Conservation (phyloP, 805 yeast genomes). For the Candida incommunis region DNA sequence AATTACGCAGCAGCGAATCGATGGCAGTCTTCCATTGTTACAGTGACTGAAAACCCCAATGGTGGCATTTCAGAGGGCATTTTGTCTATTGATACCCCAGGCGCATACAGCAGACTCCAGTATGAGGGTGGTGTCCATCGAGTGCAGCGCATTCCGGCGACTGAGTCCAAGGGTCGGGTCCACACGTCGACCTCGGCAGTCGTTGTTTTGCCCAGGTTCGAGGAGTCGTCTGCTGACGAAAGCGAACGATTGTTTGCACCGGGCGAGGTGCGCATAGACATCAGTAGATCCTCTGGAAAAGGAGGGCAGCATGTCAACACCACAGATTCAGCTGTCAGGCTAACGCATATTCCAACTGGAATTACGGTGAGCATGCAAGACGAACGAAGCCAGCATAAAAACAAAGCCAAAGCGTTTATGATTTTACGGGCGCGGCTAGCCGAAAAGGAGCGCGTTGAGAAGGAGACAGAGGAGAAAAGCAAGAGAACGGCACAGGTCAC, state of each 20-base stretch:
- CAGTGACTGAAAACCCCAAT: constrained; percentile 39
- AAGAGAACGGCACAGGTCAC: constrained; percentile 73
- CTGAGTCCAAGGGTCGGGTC: constrained; percentile 85
- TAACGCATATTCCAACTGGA: constrained; percentile 87
- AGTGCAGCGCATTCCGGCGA: constrained; percentile 86
- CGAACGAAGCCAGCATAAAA: constrained; percentile 86
- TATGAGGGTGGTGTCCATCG: constrained; percentile 94
- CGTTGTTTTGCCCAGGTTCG: constrained; percentile 61
- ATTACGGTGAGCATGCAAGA: constrained; percentile 84
- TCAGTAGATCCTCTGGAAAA: constrained; percentile 95
- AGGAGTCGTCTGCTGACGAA: constrained; percentile 30
- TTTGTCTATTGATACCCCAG: constrained; percentile 56
- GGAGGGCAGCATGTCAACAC: constrained; percentile 98
- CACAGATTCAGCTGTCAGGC: constrained; percentile 90
- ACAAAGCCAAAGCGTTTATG: constrained; percentile 83
- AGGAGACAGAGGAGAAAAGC: constrained; percentile 47
- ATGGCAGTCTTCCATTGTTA: constrained; percentile 56
- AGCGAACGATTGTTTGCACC: constrained; percentile 64
- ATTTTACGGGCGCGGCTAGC: constrained; percentile 75
- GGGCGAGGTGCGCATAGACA: constrained; percentile 82
- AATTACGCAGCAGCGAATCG: constrained; percentile 47
- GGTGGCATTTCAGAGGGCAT: constrained; percentile 66
- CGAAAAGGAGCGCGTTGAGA: constrained; percentile 55
- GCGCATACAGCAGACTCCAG: constrained; percentile 58
- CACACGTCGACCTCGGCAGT: constrained; percentile 97